Base-by-base conservation (phyloP, 2,329 filamentous ascomycete genomes). In the Sporothrix brasiliensis region DNA sequence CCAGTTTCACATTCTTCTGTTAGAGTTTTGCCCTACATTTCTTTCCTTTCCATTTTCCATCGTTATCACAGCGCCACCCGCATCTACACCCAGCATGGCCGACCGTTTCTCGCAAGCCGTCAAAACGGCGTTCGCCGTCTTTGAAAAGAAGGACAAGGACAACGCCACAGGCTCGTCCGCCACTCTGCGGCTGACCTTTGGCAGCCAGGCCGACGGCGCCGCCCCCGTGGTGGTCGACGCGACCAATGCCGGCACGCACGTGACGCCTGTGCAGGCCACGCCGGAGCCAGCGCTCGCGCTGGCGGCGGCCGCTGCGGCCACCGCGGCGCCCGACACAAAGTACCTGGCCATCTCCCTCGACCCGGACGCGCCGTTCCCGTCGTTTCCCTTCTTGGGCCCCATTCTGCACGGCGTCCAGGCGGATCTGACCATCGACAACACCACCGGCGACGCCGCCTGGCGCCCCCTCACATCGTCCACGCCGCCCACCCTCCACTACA, bases 361-460 rank as follows among this genome's bases (percentile, higher is more conserved):
- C 72, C 77, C 83, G 19, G 84, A 86, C 76, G 80, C 83, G 0
- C 84, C 84, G 0, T 82, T 81, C 72, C 79, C 78, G 0, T 81
- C 79, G 14, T 79, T 81, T 67, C 73, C 74, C 34, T 72, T 82
- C 39, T 76, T 85, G 0, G 79, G 82, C 5, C 84, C 84, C 1
- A 78, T 84, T 44, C 74, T 85, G 68, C 84, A 86, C 76, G 84
- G 82, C 78, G 75, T 84, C 63, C 82, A 84, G 72, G 79, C 80
- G 0, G 80, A 80, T 50, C 74, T 83, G 68, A 73, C 74, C 4
- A 11, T 21, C n/a, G 30, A 27, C n/a, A 41, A 53, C 13, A 60
- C 9, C 21, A 27, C 11, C 39, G 44, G n/a, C 6, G 68, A 52
- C 34, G 34, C 34, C 34, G 34, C 34, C 69, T 74, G 49, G 71